Conservation (phyloP, 148 eudicot species). For the Tetragonia tetragonoides region DNA sequence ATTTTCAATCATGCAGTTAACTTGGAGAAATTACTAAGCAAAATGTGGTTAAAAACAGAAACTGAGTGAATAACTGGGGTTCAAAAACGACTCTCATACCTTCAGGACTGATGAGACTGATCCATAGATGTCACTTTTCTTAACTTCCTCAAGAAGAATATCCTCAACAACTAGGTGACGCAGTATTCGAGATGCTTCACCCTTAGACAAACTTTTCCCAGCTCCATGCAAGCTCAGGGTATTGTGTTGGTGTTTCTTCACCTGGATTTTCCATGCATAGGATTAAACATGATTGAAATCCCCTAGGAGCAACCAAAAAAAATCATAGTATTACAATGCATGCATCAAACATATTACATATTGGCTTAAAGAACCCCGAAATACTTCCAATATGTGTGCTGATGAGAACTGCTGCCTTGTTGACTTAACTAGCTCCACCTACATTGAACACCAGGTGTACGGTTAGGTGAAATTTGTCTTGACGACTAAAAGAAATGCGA, state of each 20-base stretch:
- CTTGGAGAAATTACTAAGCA: constrained; percentile 1
- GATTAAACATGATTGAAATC: constrained; percentile 15
- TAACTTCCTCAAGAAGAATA: constrained; percentile 79
- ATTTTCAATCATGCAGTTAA: not conserved
- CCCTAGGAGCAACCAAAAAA: not conserved
- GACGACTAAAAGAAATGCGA: constrained; percentile 2
- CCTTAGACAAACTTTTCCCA: constrained; percentile 83
- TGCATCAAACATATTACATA: constrained; percentile 43
- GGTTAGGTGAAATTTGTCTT: constrained; percentile 12
- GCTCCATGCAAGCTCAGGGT: constrained; percentile 75
- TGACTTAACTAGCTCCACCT: constrained; percentile 87
- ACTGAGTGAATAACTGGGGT: not conserved
- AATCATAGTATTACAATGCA: not conserved
- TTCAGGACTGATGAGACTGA: constrained; percentile 79
- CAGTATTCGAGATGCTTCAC: constrained; percentile 88
- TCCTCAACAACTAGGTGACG: constrained; percentile 88
- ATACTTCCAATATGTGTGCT: constrained; percentile 90
- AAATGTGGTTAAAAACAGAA: not conserved
- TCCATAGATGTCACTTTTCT: constrained; percentile 89
- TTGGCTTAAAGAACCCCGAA: constrained; percentile 86
- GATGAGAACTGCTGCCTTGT: constrained; percentile 71
- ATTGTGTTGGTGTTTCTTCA: constrained; percentile 78
- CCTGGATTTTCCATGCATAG: constrained; percentile 38
- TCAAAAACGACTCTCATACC: constrained; percentile 36
- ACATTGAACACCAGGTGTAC: constrained; percentile 19